These are phyloP conservation scores for Micromonas commoda DNA, from an alignment of 139 green algal species.

Conservation along the genomic window DNA sequence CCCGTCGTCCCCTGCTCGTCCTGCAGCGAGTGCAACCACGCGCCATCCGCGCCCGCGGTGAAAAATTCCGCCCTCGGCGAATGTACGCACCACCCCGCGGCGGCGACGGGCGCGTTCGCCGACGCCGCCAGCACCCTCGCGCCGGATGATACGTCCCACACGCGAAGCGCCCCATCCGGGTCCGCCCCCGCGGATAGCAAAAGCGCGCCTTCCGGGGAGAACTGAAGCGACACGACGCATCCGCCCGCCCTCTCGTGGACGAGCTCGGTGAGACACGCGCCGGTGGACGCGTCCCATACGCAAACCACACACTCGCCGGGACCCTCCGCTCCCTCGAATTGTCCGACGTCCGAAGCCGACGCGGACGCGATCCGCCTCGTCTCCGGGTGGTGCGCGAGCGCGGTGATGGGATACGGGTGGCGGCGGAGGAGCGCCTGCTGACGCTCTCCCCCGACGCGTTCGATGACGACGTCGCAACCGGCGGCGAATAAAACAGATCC, in stretches of 20 bases:
- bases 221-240: conserved; percentile 32
- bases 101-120: conserved; percentile 11
- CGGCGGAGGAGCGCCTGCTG: background rate
- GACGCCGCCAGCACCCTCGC: conserved; percentile 36
- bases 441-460: background rate
- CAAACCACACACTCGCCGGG: conserved; percentile 2
- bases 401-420: background rate
- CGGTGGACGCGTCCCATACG: background rate
- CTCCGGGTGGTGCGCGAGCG: background rate
- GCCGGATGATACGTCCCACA: conserved; percentile 47
- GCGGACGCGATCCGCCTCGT: background rate
- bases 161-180: conserved; percentile 38
- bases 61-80: conserved; percentile 38
- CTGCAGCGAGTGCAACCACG: no score
- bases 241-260: conserved; percentile 31
- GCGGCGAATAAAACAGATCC: background rate
- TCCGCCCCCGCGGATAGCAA: conserved; percentile 37
- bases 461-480: background rate
- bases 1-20: no score
- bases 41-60: conserved; percentile 40
- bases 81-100: conserved; percentile 35
- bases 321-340: background rate
- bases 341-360: conserved; percentile 3
- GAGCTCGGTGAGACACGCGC: background rate
- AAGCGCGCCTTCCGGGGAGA: conserved; percentile 41